phyloP scores from a whole-genome alignment of 768 basidiomycete species.

The Paxillus rubicundulus region DNA sequence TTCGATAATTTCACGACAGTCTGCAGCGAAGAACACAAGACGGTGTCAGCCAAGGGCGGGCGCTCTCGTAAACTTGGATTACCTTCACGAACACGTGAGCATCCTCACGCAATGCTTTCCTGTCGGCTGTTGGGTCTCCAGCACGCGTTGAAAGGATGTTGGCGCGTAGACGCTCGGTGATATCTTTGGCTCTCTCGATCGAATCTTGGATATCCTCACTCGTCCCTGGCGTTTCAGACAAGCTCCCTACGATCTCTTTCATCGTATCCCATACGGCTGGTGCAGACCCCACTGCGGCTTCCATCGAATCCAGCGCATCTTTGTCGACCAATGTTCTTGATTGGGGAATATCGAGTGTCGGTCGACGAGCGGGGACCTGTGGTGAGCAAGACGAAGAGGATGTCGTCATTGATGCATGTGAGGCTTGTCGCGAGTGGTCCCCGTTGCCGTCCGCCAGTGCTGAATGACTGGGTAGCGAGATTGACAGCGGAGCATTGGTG shows the following conservation, averaged over 20 bases:
- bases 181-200: constrained; percentile 58
- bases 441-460: constrained; percentile 9
- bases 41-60: not conserved
- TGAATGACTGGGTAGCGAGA: constrained; percentile 13
- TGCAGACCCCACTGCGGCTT: constrained; percentile 73
- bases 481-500: constrained; percentile 9
- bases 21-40: constrained; percentile 34
- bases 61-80: constrained; percentile 12
- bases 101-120: constrained; percentile 67
- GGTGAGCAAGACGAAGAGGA: constrained; percentile 38
- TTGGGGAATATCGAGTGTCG: constrained; percentile 47
- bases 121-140: constrained; percentile 51
- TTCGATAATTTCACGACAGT: constrained; percentile 75
- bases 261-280: constrained; percentile 82
- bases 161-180: constrained; percentile 61
- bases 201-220: constrained; percentile 48
- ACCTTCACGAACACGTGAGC: constrained; percentile 84
- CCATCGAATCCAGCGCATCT: constrained; percentile 77
- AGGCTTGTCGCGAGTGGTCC: constrained; percentile 43
- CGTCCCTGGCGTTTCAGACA: constrained; percentile 45
- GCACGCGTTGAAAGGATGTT: constrained; percentile 59
- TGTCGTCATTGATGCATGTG: constrained; percentile 41
- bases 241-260: constrained; percentile 64
- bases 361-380: constrained; percentile 24
- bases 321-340: constrained; percentile 71